Evolutionary conservation across 768 basidiomycete species (phyloP), one percentile per base, ranked within the genome.

Genomic region (Pholiota microspora): DNA sequence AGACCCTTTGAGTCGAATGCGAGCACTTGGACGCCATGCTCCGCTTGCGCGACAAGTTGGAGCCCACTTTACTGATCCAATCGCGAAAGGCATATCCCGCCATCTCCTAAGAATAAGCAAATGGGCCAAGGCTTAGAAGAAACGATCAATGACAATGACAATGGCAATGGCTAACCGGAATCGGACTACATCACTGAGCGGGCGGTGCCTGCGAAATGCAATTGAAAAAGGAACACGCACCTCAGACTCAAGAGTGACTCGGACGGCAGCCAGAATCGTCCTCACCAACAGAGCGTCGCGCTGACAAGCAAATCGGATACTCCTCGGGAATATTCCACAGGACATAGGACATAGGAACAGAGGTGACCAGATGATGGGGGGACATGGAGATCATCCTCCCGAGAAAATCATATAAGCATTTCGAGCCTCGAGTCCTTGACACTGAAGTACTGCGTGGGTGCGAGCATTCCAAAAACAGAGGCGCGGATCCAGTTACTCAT

Each of bases 241-340:
- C n/a, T n/a, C n/a, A n/a, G n/a, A n/a, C n/a, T n/a, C n/a, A n/a
- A n/a, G n/a, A n/a, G n/a, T n/a, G n/a, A n/a, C n/a, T n/a, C n/a
- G n/a, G n/a, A n/a, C 45, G 34, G 38, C 36, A 28, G 38, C 45
- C 40, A n/a, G 50, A 40, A 42, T 36, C 35, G 35, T 36, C 35
- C 15, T 36, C 35, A 9, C 18, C 16, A n/a, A 10, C 10, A 21
- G 21, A 21, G 7, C 21, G 9, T 38, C 40, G 40, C 18, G n/a
- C 16, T 23, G 10, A 6, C n/a, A n/a, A n/a, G n/a, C 40, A 18
- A 16, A 16, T 21, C 40, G 40, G 40, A 42, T 21, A 12, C 21
- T 42, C 21, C 40, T 42, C 40, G 40, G 40, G 7, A 0, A 31
- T 6, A 31, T 12, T 31, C n/a, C n/a, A n/a, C n/a, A n/a, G n/a